Base-by-base conservation (phyloP, 345 rosid genomes). In the Brassica napus region DNA sequence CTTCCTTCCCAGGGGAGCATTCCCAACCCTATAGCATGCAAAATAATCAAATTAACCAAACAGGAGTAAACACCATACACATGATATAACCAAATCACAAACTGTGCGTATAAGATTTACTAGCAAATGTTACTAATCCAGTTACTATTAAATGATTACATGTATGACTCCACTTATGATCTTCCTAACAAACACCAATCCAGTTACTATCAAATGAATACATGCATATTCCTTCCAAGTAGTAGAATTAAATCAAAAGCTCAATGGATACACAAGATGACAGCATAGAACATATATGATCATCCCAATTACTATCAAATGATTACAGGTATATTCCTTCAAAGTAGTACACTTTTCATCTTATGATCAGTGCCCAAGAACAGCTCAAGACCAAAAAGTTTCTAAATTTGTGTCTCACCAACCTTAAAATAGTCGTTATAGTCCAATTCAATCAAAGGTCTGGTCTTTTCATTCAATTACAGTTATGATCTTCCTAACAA, bases 1-100 rank as follows among this genome's bases (percentile, higher is more conserved):
- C 79, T 83, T 91, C 92, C 78, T 86, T 92, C 81, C 90, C 92
- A 73, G 93, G 74, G 82, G 86, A 78, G 83, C 98, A 94, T 69
- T 92, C 97, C 97, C 90, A 92, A 49, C 87, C 89, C 98, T 92
- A 82, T 24, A 57, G 18, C 64, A 77, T 34, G 16, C 65, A 59
- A 15, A 58, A 58, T 4, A 8, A 26, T 26, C n/a, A 23, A 2
- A 70, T 59, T 21, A 24, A 49, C 39, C 59, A 62, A 64, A 21
- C 15, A 5, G 2, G 67, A 12, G 1, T 62, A 79, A 72, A 49
- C 60, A 75, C 4, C 0, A 64, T 16, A 39, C 59, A 64, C 32
- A 63, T 62, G 35, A 58, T 57, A 60, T 61, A 61, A 60, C 28
- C 34, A 60, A 57, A 57, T 21, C 62, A 8, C 21, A 55, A 58